Conservation (phyloP, 257 asterid species). For the Rubia yunnanensis region DNA sequence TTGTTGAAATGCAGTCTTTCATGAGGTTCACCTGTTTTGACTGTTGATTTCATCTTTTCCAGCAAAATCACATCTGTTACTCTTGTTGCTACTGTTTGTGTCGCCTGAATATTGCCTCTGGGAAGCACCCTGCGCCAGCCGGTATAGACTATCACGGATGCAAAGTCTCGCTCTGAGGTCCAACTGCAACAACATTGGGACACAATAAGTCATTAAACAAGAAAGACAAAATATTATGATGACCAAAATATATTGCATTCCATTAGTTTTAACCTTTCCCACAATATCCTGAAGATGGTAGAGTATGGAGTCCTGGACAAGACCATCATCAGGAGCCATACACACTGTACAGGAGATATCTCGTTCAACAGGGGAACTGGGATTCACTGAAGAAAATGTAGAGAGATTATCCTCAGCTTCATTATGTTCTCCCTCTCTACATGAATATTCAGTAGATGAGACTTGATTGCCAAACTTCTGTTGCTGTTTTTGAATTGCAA, state of each 20-base stretch:
- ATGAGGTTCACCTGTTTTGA: conserved; percentile 49
- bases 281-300: conserved; percentile 71
- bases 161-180: conserved; percentile 57
- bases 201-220: neutral
- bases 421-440: conserved; percentile 38
- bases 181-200: conserved; percentile 40
- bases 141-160: conserved; percentile 78
- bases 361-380: conserved; percentile 44
- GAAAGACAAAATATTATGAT: conserved; percentile 9
- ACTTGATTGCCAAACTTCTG: conserved; percentile 57
- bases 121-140: conserved; percentile 71
- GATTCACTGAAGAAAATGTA: conserved; percentile 36
- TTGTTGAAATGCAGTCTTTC: neutral
- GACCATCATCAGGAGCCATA: conserved; percentile 31
- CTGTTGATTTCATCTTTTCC: conserved; percentile 31
- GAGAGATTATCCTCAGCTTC: conserved; percentile 39
- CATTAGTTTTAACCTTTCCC: conserved; percentile 39
- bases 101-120: conserved; percentile 56
- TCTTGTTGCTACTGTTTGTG: conserved; percentile 33
- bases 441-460: conserved; percentile 31
- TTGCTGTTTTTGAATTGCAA: conserved; percentile 83
- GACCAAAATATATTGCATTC: conserved; percentile 11
- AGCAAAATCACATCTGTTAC: conserved; percentile 35
- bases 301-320: conserved; percentile 62
- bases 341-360: conserved; percentile 37